Base-by-base conservation (phyloP, 495 filamentous ascomycete genomes). In the Tuber umbilicatum region DNA sequence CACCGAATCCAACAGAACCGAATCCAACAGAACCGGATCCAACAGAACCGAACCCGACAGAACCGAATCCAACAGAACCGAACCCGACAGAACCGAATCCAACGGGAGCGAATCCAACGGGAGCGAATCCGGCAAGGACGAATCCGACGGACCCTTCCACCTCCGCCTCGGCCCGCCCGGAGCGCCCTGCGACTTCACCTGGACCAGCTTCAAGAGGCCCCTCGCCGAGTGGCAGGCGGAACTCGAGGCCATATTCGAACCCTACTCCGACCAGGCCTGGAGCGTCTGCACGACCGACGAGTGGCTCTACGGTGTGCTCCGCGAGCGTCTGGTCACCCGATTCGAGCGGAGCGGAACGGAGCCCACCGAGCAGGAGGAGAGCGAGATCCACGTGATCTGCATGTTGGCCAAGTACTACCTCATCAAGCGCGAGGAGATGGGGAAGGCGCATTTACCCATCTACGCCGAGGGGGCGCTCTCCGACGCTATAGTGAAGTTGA, bases 111-210 rank as follows among this genome's bases (percentile, higher is more conserved):
- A n/a, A n/a, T 1, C 45, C 45, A 7, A 1, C 2, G 4, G 31
- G 7, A 17, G 3, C 0, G 14, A 35, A 31, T 5, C 27, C 3
- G 0, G 31, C 14, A 27, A 0, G 17, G 16, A 0, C 0, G 27
- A 31, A 31, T 6, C 14, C 27, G 4, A 2, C 27, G 1, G 2
- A 31, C 14, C 27, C 4, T 3, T 0, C 12, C 10, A 5, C 55
- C n/a, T 27, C 23, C 2, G 3, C 16, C 0, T 31, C n/a, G 27
- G 55, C 9, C n/a, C 2, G 3, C 55, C 55, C 0, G 55, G n/a
- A 0, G 2, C 12, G 4, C 27, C 55, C 12, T 35, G 55, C 27
- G 27, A 64, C 55, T 64, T 64, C 27, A 35, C 27, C 14, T 64
- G 55, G 55, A 14, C 6, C 14, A 27, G 55, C 27, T 64, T 64